Evolutionary conservation across 108 stramenopile genomes (phyloP).

Genomic region (Nitzschia putrida): DNA sequence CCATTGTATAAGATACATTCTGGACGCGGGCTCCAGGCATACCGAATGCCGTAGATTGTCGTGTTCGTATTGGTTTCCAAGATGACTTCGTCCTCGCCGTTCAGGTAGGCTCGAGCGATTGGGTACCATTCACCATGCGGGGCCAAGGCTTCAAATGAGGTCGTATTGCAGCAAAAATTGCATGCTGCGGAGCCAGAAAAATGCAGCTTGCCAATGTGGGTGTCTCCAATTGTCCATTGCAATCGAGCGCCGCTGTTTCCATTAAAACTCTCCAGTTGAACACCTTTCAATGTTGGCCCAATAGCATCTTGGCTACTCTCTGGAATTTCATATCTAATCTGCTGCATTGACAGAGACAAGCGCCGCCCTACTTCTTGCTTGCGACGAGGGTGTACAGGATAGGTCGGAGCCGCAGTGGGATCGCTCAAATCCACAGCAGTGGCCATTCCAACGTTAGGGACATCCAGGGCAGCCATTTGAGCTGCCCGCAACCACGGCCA

Average conservation of each 20-base stretch:
- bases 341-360: slow-evolving; percentile 9
- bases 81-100: slow-evolving; percentile 1
- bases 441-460: slow-evolving; percentile 21
- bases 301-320: background rate
- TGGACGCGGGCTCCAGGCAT: slow-evolving; percentile 30
- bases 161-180: slow-evolving; percentile 6
- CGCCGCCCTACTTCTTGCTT: slow-evolving; percentile 35
- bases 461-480: slow-evolving; percentile 24
- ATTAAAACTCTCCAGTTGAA: background rate
- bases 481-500: slow-evolving; percentile 28
- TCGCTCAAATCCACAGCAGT: slow-evolving; percentile 29
- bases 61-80: background rate
- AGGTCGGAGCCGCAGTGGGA: slow-evolving; percentile 2
- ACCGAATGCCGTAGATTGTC: slow-evolving; percentile 24
- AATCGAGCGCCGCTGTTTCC: background rate
- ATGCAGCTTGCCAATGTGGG: slow-evolving; percentile 5
- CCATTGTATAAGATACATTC: slow-evolving; percentile 32
- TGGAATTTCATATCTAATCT: slow-evolving; percentile 12
- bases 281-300: slow-evolving; percentile 11
- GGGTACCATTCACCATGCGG: slow-evolving; percentile 17
- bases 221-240: slow-evolving; percentile 10
- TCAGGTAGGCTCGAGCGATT: slow-evolving; percentile 8
- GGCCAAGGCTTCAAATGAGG: slow-evolving; percentile 23
- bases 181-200: slow-evolving; percentile 22
- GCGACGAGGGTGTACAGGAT: slow-evolving; percentile 25